Evolutionary conservation across 2,329 filamentous ascomycete species (phyloP).

Genomic region (Microcyclospora pomicola): DNA sequence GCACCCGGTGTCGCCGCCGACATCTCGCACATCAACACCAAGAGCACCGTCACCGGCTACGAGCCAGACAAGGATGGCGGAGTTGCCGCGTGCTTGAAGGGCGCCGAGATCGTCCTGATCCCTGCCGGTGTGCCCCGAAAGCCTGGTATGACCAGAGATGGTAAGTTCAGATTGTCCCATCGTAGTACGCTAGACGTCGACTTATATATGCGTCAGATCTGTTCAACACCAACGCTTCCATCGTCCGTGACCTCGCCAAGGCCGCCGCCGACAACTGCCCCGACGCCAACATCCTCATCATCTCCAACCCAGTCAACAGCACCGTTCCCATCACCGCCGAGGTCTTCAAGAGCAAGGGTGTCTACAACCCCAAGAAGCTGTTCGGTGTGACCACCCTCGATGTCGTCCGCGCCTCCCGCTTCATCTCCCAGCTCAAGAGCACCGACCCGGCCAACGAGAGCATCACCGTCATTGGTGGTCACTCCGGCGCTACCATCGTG

Average conservation of each 20-base stretch:
- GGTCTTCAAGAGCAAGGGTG: constrained; percentile 86
- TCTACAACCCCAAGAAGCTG: constrained; percentile 98
- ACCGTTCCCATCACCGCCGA: constrained; percentile 96
- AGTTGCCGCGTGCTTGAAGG: constrained; percentile 54
- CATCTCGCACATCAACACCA: constrained; percentile 98
- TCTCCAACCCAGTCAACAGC: constrained; percentile 98
- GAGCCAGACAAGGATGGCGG: constrained; percentile 66
- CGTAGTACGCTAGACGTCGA: background rate
- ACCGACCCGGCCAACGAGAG: constrained; percentile 86
- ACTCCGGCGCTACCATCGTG: constrained; percentile 97
- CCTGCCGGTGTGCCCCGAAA: constrained; percentile 97
- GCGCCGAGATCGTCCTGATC: constrained; percentile 87
- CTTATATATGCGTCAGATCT: constrained; percentile 47
- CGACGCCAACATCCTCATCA: constrained; percentile 90
- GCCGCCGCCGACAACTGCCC: constrained; percentile 77
- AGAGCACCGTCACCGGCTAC: constrained; percentile 48
- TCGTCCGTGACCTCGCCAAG: constrained; percentile 96
- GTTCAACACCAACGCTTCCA: constrained; percentile 99
- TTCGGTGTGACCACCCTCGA: constrained; percentile 99
- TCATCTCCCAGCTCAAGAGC: constrained; percentile 87
- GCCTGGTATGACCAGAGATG: constrained; percentile 98
- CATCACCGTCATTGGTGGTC: constrained; percentile 90
- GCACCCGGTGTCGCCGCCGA: constrained; percentile 96
- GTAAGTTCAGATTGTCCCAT: constrained; percentile 29
- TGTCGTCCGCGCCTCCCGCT: constrained; percentile 91